Base-by-base conservation (phyloP, 2,329 filamentous ascomycete genomes). In the Herpotrichia juniperi region DNA sequence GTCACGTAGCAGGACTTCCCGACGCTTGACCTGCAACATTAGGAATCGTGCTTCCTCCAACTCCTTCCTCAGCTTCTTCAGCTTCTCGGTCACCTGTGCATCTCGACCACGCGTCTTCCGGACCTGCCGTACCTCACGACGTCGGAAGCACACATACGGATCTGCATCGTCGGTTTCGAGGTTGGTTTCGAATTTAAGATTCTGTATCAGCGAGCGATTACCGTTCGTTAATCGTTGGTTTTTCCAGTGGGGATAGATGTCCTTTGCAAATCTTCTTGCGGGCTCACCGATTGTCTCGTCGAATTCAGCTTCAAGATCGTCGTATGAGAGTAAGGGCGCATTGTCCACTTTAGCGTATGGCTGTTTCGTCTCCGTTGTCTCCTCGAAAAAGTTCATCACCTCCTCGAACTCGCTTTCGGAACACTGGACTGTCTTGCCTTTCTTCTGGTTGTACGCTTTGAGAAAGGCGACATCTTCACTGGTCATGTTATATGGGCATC, bases 71-170 rank as follows among this genome's bases (percentile, higher is more conserved):
- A 99, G 79, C 72, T 90, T 91, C 79, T 94, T 94, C 62, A 99
- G 83, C 74, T 96, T 97, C 72, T 99, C 94, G 48, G 90, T 91
- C 65, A 93, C 91, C 75, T 96, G 93, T 30, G 91, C 91, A 78
- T 99, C 94, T 68, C 94, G 87, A 62, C 91, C 91, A 68, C 94
- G 85, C 31, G 94, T 99, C 78, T 97, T 99, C 64, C 94, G 89
- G 44, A 92, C 93, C 73, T 96, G 91, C 51, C 94, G 88, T 42
- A 96, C 90, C 76, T 99, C 94, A 58, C 94, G 90, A 63, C 94
- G 87, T 71, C 94, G 87, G 84, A 99, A 99, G 77, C 94, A 99
- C 67, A 99, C 93, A 77, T 96, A 99, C 43, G 94, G 94, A 76
- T 99, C 94, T 65, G 90, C 86, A 71, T 99, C 94, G 74, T 99